Evolutionary conservation across 2,329 filamentous ascomycete genomes (phyloP).

Genomic region (Trichoderma sp.): DNA sequence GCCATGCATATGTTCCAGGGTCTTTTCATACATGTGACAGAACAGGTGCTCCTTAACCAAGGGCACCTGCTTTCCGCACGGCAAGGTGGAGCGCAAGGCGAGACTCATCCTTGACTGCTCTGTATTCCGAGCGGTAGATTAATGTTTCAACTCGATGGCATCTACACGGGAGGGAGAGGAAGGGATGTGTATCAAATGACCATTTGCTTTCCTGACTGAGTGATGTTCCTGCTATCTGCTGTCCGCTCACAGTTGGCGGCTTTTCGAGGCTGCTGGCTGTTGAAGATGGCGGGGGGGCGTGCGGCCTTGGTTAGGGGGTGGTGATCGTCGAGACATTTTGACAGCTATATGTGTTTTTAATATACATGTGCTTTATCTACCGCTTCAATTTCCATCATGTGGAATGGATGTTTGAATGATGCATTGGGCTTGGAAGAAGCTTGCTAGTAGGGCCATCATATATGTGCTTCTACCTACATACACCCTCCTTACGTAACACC

Average conservation of each 20-base stretch:
- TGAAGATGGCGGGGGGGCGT: slow-evolving; percentile 29
- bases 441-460: no score
- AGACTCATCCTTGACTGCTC: slow-evolving; percentile 70
- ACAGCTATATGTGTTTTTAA: not conserved
- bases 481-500: not conserved
- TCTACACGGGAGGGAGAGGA: slow-evolving; percentile 34
- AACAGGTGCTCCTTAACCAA: not conserved
- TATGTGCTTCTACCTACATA: no score
- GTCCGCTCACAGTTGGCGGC: slow-evolving; percentile 7
- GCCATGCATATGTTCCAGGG: not conserved
- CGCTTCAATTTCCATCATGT: not conserved
- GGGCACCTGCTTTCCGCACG: slow-evolving; percentile 52
- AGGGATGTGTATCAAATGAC: slow-evolving; percentile 35
- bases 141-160: slow-evolving; percentile 34
- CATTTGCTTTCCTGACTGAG: slow-evolving; percentile 41
- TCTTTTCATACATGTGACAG: not conserved
- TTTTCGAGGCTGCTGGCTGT: not conserved
- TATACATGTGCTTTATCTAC: not conserved
- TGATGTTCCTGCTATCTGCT: slow-evolving; percentile 36
- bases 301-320: slow-evolving; percentile 35
- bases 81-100: slow-evolving; percentile 74
- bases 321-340: slow-evolving; percentile 42
- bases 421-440: not conserved
- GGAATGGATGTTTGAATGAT: not conserved
- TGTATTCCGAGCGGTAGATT: slow-evolving; percentile 73